These are phyloP conservation scores for Yarrowia hollandica DNA, from an alignment of 805 yeast species.

Conservation along the genomic window DNA sequence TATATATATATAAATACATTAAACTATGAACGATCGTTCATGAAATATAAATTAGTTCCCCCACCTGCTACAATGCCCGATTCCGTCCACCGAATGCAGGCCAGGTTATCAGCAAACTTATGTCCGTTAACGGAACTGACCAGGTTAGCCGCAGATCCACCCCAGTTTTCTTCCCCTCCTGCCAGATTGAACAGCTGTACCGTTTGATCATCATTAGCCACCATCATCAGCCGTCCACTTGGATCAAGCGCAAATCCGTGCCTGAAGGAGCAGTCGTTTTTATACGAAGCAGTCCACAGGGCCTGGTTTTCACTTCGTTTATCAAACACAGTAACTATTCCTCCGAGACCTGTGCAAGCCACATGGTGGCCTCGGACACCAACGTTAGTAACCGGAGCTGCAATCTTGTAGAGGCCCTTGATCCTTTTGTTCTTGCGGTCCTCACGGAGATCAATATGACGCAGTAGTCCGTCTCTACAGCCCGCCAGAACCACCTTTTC, in stretches of 20 bases:
- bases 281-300: constrained; percentile 22
- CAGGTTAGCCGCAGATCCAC: neutral
- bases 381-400: constrained; percentile 35
- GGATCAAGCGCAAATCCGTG: constrained; percentile 32
- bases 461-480: constrained; percentile 22
- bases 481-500: constrained; percentile 2
- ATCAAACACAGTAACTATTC: constrained; percentile 33
- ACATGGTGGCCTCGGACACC: constrained; percentile 31
- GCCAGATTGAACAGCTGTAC: constrained; percentile 14
- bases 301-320: constrained; percentile 2
- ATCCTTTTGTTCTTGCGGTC: neutral
- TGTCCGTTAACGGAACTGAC: constrained; percentile 5
- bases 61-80: neutral
- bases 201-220: constrained; percentile 22
- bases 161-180: constrained; percentile 28
- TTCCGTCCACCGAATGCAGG: constrained; percentile 1
- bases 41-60: constrained; percentile 22
- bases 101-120: neutral
- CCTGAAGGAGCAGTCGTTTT: constrained; percentile 16
- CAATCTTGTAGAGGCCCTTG: constrained; percentile 30
- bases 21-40: neutral
- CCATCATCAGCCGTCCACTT: constrained; percentile 29
- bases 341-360: constrained; percentile 35
- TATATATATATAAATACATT: neutral
- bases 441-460: constrained; percentile 14